phyloP scores from a whole-genome alignment of 2,329 filamentous ascomycete species.

The Cytospora mali region DNA sequence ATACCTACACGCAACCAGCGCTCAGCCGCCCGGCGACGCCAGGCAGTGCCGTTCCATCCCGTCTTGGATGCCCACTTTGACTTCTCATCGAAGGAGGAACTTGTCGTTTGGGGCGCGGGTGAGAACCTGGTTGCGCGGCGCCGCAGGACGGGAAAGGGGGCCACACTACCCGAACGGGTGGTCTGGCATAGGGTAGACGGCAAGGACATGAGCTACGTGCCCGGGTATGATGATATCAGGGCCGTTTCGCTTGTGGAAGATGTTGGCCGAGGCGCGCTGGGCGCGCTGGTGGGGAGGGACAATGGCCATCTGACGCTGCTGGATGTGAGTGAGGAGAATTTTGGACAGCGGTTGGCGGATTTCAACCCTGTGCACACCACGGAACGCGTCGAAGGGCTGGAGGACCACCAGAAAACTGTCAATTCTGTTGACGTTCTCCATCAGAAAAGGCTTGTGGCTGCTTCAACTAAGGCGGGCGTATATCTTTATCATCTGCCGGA shows the following conservation, averaged over 20 bases:
- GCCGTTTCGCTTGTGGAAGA: conserved; percentile 48
- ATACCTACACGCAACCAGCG: conserved; percentile 31
- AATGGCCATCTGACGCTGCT: conserved; percentile 52
- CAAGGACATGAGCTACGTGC: conserved; percentile 40
- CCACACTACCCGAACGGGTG: conserved; percentile 25
- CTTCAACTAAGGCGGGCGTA: conserved; percentile 40
- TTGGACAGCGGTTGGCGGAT: conserved; percentile 37
- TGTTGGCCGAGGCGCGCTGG: conserved; percentile 32
- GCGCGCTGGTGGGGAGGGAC: conserved; percentile 51
- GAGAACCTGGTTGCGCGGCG: conserved; percentile 52
- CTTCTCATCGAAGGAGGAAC: conserved; percentile 44
- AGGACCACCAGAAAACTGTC: conserved; percentile 36
- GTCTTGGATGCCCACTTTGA: conserved; percentile 50
- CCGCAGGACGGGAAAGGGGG: conserved; percentile 34
- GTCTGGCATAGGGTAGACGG: conserved; percentile 46
- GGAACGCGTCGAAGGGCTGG: background rate
- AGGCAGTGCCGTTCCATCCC: conserved; percentile 48
- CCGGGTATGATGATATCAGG: conserved; percentile 54
- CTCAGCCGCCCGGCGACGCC: conserved; percentile 26
- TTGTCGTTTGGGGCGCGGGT: conserved; percentile 54
- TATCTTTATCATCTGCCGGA: conserved; percentile 39
- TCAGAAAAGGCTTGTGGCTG: conserved; percentile 36
- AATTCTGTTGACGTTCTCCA: conserved; percentile 40
- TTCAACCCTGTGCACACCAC: conserved; percentile 33
- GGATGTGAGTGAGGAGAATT: conserved; percentile 41